phyloP scores from a whole-genome alignment of 192 early-diverging fungal species.

The Powellomyces hirtus region DNA sequence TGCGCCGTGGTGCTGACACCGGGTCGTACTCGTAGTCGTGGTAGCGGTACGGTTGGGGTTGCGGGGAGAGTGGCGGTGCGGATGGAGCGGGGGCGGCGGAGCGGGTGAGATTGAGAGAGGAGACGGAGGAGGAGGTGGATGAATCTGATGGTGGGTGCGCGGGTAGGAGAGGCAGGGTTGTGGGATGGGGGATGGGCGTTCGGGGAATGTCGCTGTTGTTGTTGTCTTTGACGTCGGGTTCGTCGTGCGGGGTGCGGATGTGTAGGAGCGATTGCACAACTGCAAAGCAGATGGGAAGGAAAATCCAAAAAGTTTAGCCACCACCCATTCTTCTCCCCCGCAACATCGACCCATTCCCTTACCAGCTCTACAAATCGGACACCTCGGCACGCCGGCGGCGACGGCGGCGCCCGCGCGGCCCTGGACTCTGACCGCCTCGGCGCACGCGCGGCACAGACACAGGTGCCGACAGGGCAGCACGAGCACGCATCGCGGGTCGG shows the following conservation, averaged over 20 bases:
- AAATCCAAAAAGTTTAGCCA: neutral
- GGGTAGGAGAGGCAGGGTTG: no score
- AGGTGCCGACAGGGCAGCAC: slow-evolving; percentile 80
- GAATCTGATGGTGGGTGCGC: no score
- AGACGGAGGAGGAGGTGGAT: no score
- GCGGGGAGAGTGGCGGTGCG: no score
- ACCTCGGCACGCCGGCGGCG: slow-evolving; percentile 29
- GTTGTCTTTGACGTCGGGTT: neutral
- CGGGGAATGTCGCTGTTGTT: no score
- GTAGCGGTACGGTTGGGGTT: no score
- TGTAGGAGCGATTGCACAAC: slow-evolving; percentile 19
- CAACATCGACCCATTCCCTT: neutral
- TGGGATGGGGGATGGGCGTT: no score
- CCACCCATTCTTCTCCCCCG: neutral
- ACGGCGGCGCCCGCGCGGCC: slow-evolving; percentile 11
- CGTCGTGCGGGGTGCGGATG: neutral
- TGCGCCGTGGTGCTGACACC: no score
- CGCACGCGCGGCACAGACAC: slow-evolving; percentile 75
- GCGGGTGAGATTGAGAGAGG: no score
- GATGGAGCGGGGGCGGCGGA: no score
- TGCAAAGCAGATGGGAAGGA: neutral
- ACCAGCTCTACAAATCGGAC: slow-evolving; percentile 46
- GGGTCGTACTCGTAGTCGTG: no score
- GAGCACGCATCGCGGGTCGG: slow-evolving; percentile 68
- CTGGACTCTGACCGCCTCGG: slow-evolving; percentile 56